phyloP scores from a whole-genome alignment of 441 rosid genomes.

The Pelargonium myrrhifolium region DNA sequence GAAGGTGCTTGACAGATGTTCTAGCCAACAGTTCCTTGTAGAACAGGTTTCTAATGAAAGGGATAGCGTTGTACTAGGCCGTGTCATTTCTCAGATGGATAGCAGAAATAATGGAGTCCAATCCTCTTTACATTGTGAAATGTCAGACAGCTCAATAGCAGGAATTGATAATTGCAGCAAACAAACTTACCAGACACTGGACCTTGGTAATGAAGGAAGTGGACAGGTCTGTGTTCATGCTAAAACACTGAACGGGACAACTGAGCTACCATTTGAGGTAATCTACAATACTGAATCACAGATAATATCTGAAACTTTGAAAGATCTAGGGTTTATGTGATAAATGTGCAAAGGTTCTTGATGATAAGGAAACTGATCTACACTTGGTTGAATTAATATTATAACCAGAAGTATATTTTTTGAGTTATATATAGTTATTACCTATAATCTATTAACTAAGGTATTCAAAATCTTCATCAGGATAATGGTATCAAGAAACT shows the following conservation, averaged over 20 bases:
- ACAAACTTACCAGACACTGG: slow-evolving; percentile 26
- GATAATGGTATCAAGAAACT: slow-evolving; percentile 29
- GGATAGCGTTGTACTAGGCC: slow-evolving; percentile 18
- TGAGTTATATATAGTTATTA: background rate
- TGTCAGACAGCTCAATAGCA: slow-evolving; percentile 27
- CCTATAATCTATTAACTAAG: slow-evolving; percentile 27
- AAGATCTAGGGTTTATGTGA: background rate
- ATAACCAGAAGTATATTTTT: slow-evolving; percentile 6
- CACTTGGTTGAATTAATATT: slow-evolving; percentile 5
- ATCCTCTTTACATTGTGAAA: slow-evolving; percentile 29
- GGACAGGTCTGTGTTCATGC: slow-evolving; percentile 26
- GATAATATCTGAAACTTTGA: background rate
- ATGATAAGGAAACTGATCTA: slow-evolving; percentile 21
- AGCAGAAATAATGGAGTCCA: slow-evolving; percentile 23
- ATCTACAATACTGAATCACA: background rate
- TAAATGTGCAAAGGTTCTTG: slow-evolving; percentile 2
- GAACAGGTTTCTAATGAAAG: slow-evolving; percentile 21
- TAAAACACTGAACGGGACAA: slow-evolving; percentile 25
- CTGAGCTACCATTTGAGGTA: slow-evolving; percentile 40
- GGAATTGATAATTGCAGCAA: slow-evolving; percentile 23
- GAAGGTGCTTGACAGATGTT: slow-evolving; percentile 21
- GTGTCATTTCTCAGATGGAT: slow-evolving; percentile 26
- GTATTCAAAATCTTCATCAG: slow-evolving; percentile 37
- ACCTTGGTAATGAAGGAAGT: slow-evolving; percentile 30
- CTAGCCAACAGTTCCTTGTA: slow-evolving; percentile 20